Evolutionary conservation across 257 asterid species (phyloP).

Genomic region (Rhazya stricta): DNA sequence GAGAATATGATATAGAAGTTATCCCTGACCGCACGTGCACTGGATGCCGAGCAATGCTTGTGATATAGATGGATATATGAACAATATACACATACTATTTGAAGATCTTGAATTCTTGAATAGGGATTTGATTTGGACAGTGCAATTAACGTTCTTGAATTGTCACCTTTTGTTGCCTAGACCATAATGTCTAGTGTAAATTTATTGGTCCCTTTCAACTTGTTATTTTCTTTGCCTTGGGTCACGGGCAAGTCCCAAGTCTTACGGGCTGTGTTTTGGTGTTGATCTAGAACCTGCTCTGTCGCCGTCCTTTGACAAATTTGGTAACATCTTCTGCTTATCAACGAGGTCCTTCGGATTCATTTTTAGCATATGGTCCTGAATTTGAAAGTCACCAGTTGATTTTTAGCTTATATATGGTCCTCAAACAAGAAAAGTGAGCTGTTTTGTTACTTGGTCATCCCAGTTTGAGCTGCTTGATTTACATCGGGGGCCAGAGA

Average conservation of each 20-base stretch:
- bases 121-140: conserved; percentile 17
- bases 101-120: not conserved
- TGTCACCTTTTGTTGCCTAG: conserved; percentile 13
- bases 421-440: too few relatives aligned
- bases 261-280: not conserved
- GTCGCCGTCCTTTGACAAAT: not conserved
- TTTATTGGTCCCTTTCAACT: conserved; percentile 3
- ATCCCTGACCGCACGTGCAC: conserved; percentile 24
- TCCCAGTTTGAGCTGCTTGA: too few relatives aligned
- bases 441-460: too few relatives aligned
- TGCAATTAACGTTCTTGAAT: conserved; percentile 9
- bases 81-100: not conserved
- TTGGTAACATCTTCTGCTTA: not conserved
- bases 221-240: not conserved
- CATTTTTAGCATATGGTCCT: conserved; percentile 1
- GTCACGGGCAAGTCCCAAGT: not conserved
- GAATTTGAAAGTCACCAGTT: too few relatives aligned
- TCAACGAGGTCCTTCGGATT: not conserved
- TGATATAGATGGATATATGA: not conserved
- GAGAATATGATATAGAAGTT: conserved; percentile 6
- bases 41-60: conserved; percentile 17
- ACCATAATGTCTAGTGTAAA: not conserved
- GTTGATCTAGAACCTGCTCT: not conserved
- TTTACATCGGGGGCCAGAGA: too few relatives aligned
- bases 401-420: too few relatives aligned